phyloP scores from a whole-genome alignment of 2,329 filamentous ascomycete genomes.

The Xylariomycetidae sp. region DNA sequence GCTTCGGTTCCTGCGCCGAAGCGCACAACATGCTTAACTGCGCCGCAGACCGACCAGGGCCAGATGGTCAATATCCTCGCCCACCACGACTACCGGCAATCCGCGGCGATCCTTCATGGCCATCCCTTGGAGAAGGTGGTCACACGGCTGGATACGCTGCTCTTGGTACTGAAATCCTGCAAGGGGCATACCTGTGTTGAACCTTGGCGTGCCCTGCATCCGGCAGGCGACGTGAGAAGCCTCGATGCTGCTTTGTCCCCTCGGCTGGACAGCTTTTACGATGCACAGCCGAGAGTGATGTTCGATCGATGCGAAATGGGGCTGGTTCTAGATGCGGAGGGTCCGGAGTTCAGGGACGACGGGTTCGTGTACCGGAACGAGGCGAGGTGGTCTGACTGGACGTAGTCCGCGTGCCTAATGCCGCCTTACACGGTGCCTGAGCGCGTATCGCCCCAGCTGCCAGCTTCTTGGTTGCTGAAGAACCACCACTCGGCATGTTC shows the following conservation, averaged over 20 bases:
- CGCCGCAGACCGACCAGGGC: constrained; percentile 43
- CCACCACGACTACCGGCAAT: constrained; percentile 18
- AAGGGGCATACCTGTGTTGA: neutral
- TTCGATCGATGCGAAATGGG: neutral
- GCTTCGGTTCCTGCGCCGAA: neutral
- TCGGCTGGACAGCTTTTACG: constrained; percentile 2
- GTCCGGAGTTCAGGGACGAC: neutral
- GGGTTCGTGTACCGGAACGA: neutral
- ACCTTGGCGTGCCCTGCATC: constrained; percentile 2
- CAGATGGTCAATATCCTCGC: constrained; percentile 42
- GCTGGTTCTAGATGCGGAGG: neutral
- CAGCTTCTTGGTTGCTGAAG: too few species aligned
- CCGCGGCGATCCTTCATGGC: constrained; percentile 13
- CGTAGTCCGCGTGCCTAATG: too few species aligned
- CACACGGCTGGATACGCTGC: constrained; percentile 36
- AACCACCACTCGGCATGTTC: too few species aligned
- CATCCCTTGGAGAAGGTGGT: constrained; percentile 32
- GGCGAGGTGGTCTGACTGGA: neutral
- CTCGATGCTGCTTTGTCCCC: constrained; percentile 1
- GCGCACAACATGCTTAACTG: neutral
- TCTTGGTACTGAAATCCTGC: constrained; percentile 2
- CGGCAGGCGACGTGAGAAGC: constrained; percentile 1
- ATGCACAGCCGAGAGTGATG: neutral
- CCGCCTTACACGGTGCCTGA: too few species aligned
- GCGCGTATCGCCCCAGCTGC: too few species aligned